Conservation (phyloP, 148 eudicot species). For the Camellia sinensis region DNA sequence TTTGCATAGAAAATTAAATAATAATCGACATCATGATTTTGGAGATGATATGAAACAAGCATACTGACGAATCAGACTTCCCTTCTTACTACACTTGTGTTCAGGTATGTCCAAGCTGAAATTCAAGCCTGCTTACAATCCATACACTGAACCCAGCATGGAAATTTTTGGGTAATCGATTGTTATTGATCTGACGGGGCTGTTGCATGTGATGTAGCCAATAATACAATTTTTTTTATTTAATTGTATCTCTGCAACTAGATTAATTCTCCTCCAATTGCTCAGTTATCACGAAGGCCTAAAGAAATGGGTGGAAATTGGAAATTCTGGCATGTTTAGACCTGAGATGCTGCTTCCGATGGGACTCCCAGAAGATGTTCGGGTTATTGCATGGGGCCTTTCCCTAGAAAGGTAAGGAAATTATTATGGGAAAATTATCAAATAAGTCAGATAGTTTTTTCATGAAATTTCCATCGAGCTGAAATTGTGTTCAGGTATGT, state of each 20-base stretch:
- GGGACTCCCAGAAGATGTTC: constrained; percentile 96
- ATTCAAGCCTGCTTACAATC: constrained; percentile 22
- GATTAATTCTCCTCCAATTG: constrained; percentile 7
- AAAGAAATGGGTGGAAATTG: constrained; percentile 88
- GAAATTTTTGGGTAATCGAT: constrained; percentile 78
- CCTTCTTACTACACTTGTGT: constrained; percentile 12
- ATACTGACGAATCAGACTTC: neutral
- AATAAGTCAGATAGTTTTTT: too few species aligned
- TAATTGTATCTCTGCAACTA: neutral
- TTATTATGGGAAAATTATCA: neutral
- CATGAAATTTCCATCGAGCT: too few species aligned
- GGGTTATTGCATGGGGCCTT: constrained; percentile 96
- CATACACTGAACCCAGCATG: constrained; percentile 50
- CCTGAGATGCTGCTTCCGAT: constrained; percentile 95
- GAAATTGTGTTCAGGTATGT: constrained; percentile 18
- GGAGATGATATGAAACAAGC: neutral
- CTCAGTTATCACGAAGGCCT: constrained; percentile 87
- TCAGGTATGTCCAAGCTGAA: constrained; percentile 19
- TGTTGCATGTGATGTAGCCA: neutral
- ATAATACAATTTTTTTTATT: neutral
- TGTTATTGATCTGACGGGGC: neutral
- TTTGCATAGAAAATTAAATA: neutral
- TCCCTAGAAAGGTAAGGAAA: constrained; percentile 76
- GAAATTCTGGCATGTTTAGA: constrained; percentile 95
- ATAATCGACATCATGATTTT: neutral